These are phyloP conservation scores for Selaginella moellendorffii DNA, from an alignment of 75 land plant species.

Conservation along the genomic window DNA sequence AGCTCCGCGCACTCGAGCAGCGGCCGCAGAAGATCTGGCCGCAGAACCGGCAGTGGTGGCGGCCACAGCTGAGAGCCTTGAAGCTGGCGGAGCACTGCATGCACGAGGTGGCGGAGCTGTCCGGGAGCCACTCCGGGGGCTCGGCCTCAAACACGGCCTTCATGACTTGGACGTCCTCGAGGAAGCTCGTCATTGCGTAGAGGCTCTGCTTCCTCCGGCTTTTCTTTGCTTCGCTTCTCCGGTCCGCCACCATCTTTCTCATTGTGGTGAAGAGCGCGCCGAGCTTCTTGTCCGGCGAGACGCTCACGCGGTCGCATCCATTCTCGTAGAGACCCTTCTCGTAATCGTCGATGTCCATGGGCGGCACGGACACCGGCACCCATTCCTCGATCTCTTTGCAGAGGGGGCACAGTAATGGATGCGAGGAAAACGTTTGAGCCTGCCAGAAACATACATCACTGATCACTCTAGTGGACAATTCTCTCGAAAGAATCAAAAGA, in stretches of 20 bases:
- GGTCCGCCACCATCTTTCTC: background rate
- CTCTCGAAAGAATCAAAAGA: too few species aligned
- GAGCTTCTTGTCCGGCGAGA: background rate
- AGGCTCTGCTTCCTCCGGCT: background rate
- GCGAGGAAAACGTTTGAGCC: too few species aligned
- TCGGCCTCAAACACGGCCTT: constrained; percentile 51
- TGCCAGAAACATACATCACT: too few species aligned
- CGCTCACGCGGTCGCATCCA: background rate
- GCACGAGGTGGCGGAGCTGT: constrained; percentile 40
- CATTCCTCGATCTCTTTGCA: constrained; percentile 73
- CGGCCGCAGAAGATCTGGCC: constrained; percentile 64
- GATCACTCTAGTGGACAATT: too few species aligned
- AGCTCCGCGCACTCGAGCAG: constrained; percentile 59
- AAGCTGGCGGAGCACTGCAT: constrained; percentile 65
- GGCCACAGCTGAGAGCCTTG: constrained; percentile 43
- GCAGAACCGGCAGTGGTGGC: constrained; percentile 83
- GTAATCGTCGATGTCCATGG: constrained; percentile 21
- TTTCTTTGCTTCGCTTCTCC: background rate
- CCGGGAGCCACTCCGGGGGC: constrained; percentile 87
- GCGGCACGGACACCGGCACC: constrained; percentile 95
- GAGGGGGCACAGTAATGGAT: background rate
- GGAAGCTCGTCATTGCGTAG: background rate
- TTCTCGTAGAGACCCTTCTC: background rate
- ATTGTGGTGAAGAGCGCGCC: background rate
- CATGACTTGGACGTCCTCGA: background rate